phyloP scores from a whole-genome alignment of 2,329 filamentous ascomycete genomes.

The Sclerotinia sclerotiorum region DNA sequence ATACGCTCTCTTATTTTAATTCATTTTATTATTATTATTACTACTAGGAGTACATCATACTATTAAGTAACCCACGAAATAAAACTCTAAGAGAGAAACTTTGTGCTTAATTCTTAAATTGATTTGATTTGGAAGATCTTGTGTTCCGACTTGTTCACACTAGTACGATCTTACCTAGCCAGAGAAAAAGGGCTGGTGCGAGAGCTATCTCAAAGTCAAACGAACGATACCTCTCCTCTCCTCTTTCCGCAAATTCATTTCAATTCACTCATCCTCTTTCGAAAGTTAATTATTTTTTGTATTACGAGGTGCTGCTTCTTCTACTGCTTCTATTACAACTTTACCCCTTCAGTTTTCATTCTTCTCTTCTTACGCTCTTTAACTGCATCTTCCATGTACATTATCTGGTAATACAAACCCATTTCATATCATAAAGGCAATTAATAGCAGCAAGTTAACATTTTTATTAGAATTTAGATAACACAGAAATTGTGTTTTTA shows the following conservation, averaged over 20 bases:
- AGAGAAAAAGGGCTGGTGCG: not conserved
- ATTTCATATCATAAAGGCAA: not conserved
- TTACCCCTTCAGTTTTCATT: constrained; percentile 16
- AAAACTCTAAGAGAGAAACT: not conserved
- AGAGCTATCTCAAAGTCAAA: constrained; percentile 13
- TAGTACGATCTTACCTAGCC: not conserved
- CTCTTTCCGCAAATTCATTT: constrained; percentile 2
- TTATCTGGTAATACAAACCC: constrained; percentile 31
- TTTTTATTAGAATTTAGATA: constrained; percentile 31
- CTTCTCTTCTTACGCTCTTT: constrained; percentile 34
- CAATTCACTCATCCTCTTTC: not conserved
- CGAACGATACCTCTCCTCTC: not conserved
- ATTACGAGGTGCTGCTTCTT: constrained; percentile 12
- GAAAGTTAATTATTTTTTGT: not conserved
- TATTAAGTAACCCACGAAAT: not conserved
- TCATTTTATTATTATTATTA: not conserved
- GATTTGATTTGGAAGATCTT: not conserved
- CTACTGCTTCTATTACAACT: constrained; percentile 19
- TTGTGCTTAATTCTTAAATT: not conserved
- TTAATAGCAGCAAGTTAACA: constrained; percentile 24
- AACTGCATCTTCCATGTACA: constrained; percentile 38
- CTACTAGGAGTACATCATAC: no score
- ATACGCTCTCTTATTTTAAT: not conserved
- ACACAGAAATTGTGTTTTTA: constrained; percentile 34
- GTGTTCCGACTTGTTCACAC: not conserved